Conservation (phyloP, 176 grass and related monocot species). For the Musa acuminata region DNA sequence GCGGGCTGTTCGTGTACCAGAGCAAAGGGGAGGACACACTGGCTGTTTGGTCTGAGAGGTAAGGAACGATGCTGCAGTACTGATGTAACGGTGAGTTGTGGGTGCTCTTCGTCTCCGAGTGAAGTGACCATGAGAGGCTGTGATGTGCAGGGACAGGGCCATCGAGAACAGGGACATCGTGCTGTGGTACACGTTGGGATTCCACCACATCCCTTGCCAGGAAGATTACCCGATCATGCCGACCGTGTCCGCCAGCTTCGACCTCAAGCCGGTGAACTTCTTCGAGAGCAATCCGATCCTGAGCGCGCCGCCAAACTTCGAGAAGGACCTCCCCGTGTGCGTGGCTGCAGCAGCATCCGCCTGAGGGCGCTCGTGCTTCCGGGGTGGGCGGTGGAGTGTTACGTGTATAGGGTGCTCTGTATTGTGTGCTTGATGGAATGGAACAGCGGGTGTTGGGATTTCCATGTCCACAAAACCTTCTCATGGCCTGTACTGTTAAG, state of each 20-base stretch:
- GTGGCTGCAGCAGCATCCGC: background rate
- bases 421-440: too few species aligned
- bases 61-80: background rate
- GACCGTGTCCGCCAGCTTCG: conserved; percentile 62
- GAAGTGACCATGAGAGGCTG: background rate
- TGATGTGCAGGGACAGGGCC: conserved; percentile 43
- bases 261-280: conserved; percentile 84
- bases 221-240: conserved; percentile 96
- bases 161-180: conserved; percentile 84
- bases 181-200: conserved; percentile 75
- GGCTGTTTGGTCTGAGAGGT: conserved; percentile 66
- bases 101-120: background rate
- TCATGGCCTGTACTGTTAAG: too few species aligned
- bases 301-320: conserved; percentile 23
- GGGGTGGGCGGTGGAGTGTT: too few species aligned
- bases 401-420: too few species aligned
- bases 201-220: conserved; percentile 83
- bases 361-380: too few species aligned
- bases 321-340: conserved; percentile 49
- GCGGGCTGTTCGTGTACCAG: conserved; percentile 77
- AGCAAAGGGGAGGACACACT: conserved; percentile 87
- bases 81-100: background rate
- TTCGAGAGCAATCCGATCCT: conserved; percentile 82
- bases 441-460: too few species aligned
- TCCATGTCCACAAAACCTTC: too few species aligned